Conservation (phyloP, 2,329 filamentous ascomycete species). For the Exophiala calicioides region DNA sequence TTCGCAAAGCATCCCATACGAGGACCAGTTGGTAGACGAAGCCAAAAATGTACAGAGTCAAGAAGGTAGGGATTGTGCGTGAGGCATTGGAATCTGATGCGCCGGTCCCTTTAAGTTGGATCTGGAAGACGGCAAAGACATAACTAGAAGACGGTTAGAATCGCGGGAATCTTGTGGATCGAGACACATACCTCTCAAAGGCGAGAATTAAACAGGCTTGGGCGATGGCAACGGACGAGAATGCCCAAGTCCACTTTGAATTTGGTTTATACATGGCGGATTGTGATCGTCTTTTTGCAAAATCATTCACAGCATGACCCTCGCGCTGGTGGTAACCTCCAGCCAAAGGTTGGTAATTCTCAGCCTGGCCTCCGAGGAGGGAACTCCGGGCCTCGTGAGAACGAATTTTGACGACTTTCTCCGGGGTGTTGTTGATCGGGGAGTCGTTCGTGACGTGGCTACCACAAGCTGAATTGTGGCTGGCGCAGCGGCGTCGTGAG, state of each 20-base stretch:
- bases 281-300: conserved; percentile 23
- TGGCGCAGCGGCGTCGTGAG: conserved; percentile 17
- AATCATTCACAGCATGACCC: conserved; percentile 45
- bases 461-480: conserved; percentile 25
- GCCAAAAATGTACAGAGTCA: conserved; percentile 95
- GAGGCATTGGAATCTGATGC: conserved; percentile 43
- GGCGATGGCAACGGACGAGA: conserved; percentile 70
- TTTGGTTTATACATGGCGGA: conserved; percentile 70
- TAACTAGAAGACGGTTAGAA: conserved; percentile 58
- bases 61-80: conserved; percentile 84
- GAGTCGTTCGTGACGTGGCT: conserved; percentile 3
- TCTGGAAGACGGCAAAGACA: conserved; percentile 84
- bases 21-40: conserved; percentile 89
- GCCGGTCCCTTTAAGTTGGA: conserved; percentile 47
- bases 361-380: conserved; percentile 58
- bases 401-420: conserved; percentile 52
- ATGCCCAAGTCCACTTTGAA: conserved; percentile 84
- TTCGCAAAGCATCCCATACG: conserved; percentile 86
- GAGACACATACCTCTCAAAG: conserved; percentile 70
- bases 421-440: conserved; percentile 7
- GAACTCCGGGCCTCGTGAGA: conserved; percentile 59
- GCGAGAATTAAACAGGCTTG: conserved; percentile 80
- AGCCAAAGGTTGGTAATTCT: conserved; percentile 51
- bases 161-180: no score
- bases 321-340: conserved; percentile 55